Conservation (phyloP, 2,329 filamentous ascomycete species). For the Aspergillus novofumigatus region DNA sequence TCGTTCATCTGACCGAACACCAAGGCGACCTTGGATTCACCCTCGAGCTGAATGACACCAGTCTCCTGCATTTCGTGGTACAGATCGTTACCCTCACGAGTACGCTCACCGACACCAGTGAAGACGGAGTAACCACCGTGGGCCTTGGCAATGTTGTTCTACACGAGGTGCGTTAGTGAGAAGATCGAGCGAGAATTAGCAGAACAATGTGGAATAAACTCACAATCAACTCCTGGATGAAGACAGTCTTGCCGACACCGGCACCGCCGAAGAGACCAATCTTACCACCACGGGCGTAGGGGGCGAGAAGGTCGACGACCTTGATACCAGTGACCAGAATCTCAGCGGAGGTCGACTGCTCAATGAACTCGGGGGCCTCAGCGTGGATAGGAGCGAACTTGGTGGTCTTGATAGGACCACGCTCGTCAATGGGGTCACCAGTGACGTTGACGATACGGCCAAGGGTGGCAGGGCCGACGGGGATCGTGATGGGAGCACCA, state of each 20-base stretch:
- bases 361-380: constrained; percentile 85
- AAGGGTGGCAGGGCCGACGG: constrained; percentile 87
- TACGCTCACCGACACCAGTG: constrained; percentile 99
- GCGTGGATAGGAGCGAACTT: constrained; percentile 89
- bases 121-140: constrained; percentile 99
- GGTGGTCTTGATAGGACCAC: constrained; percentile 91
- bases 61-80: constrained; percentile 99
- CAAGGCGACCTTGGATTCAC: constrained; percentile 98
- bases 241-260: constrained; percentile 99
- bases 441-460: constrained; percentile 99
- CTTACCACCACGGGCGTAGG: constrained; percentile 99
- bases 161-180: constrained; percentile 1
- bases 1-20: constrained; percentile 99
- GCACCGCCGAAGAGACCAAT: constrained; percentile 99
- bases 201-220: constrained; percentile 25
- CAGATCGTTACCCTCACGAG: constrained; percentile 99
- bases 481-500: constrained; percentile 91
- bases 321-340: constrained; percentile 99
- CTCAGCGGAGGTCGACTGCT: constrained; percentile 95
- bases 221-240: constrained; percentile 99
- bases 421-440: constrained; percentile 99
- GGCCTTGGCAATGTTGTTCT: constrained; percentile 99
- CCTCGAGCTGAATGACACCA: constrained; percentile 97
- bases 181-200: not conserved
- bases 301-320: constrained; percentile 97